Evolutionary conservation across 768 basidiomycete genomes (phyloP), one percentile per base, ranked within the genome.

Genomic region (Boletus rubropictus): DNA sequence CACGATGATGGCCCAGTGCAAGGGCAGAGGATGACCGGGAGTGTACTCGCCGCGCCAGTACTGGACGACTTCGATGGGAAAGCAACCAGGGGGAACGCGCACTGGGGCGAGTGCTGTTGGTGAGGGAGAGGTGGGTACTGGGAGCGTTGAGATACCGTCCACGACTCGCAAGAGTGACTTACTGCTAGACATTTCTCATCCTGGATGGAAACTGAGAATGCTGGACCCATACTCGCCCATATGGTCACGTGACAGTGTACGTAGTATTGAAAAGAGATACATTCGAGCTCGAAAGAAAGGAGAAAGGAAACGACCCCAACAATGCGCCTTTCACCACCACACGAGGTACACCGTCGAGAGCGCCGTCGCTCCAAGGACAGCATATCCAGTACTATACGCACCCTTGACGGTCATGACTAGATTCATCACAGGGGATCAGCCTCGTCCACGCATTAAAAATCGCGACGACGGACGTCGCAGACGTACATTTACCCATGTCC

Each of bases 401-500:
- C 84, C 83, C 64, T 87, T 92, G 51, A 96, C 71, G 35, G 73
- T 79, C 62, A 90, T 65, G 69, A 91, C 94, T 97, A 57, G 17
- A 33, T 29, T 39, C 38, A 5, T 35, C 22, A 40, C 3, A 1
- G 4, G 2, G 15, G 18, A 8, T 24, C 17, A 46, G 33, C 7
- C 14, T 44, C 39, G 35, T 1, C 9, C 12, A 37, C 34, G 41
- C 27, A 33, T 25, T 36, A 10, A 7, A 15, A 33, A 39, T n/a
- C n/a, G n/a, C n/a, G n/a, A n/a, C n/a, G n/a, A n/a, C n/a, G n/a
- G n/a, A n/a, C n/a, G n/a, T n/a, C n/a, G n/a, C n/a, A 21, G 48
- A 81, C 93, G 56, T 59, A 97, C 95, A 84, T 74, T 84, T 86
- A 49, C 84, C 82, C 63, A 78, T 68, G 69, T 97, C 95, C 95